Percentiles rank a stretch among this genome's conserved stretches.
Evolutionary conservation across 768 basidiomycete species (phyloP).

Genomic region (Termitomyces titanicus): DNA sequence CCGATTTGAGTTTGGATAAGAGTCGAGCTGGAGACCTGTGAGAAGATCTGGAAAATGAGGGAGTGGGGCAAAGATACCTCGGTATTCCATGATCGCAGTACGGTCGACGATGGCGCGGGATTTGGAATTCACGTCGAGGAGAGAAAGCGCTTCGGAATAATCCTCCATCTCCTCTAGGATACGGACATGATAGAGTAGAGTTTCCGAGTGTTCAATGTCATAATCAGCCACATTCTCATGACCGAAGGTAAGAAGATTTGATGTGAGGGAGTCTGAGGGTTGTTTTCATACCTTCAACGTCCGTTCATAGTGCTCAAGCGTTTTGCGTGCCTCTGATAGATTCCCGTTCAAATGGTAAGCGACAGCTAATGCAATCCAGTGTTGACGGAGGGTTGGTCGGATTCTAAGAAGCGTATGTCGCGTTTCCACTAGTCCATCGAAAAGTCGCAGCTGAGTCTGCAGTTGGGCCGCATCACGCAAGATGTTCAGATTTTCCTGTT

Average conservation of each 20-base stretch:
- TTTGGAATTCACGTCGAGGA: constrained; percentile 65
- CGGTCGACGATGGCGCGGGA: constrained; percentile 68
- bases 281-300: constrained; percentile 61
- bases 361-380: constrained; percentile 88
- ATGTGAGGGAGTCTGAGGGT: neutral
- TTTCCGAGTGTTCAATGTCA: constrained; percentile 83
- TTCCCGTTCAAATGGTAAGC: constrained; percentile 86
- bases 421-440: constrained; percentile 74
- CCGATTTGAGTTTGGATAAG: constrained; percentile 58
- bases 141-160: constrained; percentile 50
- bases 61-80: constrained; percentile 52
- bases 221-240: constrained; percentile 68
- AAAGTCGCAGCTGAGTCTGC: constrained; percentile 83
- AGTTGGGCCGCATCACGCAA: constrained; percentile 87
- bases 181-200: constrained; percentile 71
- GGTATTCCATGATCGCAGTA: constrained; percentile 58
- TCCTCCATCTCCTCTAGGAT: constrained; percentile 74
- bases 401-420: constrained; percentile 76
- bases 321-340: constrained; percentile 60
- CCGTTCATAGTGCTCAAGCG: constrained; percentile 68
- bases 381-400: constrained; percentile 78
- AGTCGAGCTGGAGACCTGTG: constrained; percentile 58
- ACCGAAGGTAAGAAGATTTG: neutral
- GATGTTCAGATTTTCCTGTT: constrained; percentile 91
- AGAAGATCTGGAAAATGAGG: constrained; percentile 2